A percentile compares a stretch with the other conserved stretches of the same genome.
Evolutionary conservation across 73 alveolate species (phyloP).

Genomic region (Durusdinium trenchii): DNA sequence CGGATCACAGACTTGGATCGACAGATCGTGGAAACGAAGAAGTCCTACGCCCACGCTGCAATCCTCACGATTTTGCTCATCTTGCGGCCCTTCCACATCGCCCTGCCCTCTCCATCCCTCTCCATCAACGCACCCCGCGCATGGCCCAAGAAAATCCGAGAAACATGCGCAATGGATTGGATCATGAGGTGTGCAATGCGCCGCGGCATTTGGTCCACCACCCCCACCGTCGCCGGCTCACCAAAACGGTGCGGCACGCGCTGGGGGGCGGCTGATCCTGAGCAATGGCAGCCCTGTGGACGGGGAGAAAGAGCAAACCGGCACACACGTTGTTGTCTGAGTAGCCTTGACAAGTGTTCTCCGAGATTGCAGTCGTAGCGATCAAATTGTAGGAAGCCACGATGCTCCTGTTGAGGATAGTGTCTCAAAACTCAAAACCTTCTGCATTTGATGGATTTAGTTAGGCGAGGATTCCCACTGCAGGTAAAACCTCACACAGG

Average conservation of each 20-base stretch:
- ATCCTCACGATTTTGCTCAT: too few species aligned
- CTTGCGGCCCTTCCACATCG: too few species aligned
- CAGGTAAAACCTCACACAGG: neutral
- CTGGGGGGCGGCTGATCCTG: neutral
- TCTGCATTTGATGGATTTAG: neutral
- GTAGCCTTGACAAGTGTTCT: neutral
- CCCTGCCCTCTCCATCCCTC: too few species aligned
- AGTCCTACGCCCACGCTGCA: too few species aligned
- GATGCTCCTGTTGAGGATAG: slow-evolving; percentile 32
- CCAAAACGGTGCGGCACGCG: slow-evolving; percentile 12
- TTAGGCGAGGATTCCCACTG: neutral
- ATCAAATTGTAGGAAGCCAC: slow-evolving; percentile 65
- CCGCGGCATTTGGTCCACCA: slow-evolving; percentile 69
- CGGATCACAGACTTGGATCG: too few species aligned
- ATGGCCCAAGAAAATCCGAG: neutral
- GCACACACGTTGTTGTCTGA: neutral
- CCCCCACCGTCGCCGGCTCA: slow-evolving; percentile 63
- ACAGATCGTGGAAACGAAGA: too few species aligned
- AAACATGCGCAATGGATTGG: slow-evolving; percentile 56
- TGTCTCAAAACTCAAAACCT: neutral
- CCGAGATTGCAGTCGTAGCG: slow-evolving; percentile 75
- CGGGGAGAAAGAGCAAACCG: neutral
- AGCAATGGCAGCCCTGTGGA: too few species aligned
- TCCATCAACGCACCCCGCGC: too few species aligned
- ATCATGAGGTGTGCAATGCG: slow-evolving; percentile 72